Percentiles rank a stretch among this genome's conserved stretches.
These are phyloP conservation scores for Annulohypoxylon moriforme DNA, from an alignment of 495 filamentous ascomycete genomes.

Conservation along the genomic window DNA sequence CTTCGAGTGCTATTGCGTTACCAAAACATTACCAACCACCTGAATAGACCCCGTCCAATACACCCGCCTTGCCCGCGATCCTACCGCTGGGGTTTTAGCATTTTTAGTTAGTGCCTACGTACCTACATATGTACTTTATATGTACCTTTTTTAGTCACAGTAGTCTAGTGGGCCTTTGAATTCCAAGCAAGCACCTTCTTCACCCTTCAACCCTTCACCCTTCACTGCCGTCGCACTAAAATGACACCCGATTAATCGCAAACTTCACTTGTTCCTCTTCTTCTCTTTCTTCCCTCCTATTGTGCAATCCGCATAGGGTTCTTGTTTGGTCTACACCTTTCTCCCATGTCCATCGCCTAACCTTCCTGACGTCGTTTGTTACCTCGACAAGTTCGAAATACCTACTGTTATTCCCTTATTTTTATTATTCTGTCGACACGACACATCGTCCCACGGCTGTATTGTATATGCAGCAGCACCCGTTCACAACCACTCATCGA, in stretches of 20 bases:
- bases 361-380: constrained; percentile 36
- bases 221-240: constrained; percentile 47
- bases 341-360: constrained; percentile 20
- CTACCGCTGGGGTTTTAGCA: constrained; percentile 28
- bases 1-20: neutral
- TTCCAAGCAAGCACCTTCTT: constrained; percentile 24
- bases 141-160: constrained; percentile 12
- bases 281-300: constrained; percentile 27
- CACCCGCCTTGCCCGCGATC: constrained; percentile 30
- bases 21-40: constrained; percentile 38
- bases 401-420: constrained; percentile 15
- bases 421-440: constrained; percentile 30
- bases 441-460: constrained; percentile 34
- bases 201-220: constrained; percentile 8
- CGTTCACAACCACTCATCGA: constrained; percentile 25
- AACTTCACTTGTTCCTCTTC: constrained; percentile 41
- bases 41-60: constrained; percentile 23
- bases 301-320: constrained; percentile 35
- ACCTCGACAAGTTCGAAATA: constrained; percentile 35
- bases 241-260: constrained; percentile 47
- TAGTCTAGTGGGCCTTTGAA: constrained; percentile 22
- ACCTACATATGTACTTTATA: constrained; percentile 16
- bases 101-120: constrained; percentile 25
- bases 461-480: constrained; percentile 36
- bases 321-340: constrained; percentile 25